Evolutionary conservation across 2,329 filamentous ascomycete genomes (phyloP).

Genomic region (Hortaea sp.): DNA sequence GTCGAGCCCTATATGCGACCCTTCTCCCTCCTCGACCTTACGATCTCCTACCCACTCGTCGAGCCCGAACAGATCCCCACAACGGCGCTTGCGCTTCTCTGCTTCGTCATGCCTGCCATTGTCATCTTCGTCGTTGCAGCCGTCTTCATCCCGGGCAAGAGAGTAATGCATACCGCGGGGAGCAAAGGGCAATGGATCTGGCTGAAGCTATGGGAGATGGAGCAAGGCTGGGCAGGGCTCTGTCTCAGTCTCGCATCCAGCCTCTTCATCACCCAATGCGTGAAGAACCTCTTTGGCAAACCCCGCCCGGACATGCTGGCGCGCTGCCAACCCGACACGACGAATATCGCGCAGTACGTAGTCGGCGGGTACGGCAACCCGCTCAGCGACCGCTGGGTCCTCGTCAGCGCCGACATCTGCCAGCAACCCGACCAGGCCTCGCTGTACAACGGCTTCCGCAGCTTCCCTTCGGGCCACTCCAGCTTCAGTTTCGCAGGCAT

Average conservation of each 20-base stretch:
- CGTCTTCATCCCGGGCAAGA: conserved; percentile 58
- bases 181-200: conserved; percentile 53
- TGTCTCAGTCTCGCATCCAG: conserved; percentile 60
- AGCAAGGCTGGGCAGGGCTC: conserved; percentile 73
- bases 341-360: conserved; percentile 47
- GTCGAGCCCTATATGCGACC: conserved; percentile 57
- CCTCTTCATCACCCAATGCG: conserved; percentile 72
- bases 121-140: conserved; percentile 61
- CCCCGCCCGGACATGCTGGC: conserved; percentile 79
- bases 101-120: conserved; percentile 53
- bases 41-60: conserved; percentile 68
- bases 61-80: conserved; percentile 60
- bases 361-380: conserved; percentile 48
- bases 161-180: conserved; percentile 31
- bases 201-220: conserved; percentile 83
- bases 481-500: conserved; percentile 77
- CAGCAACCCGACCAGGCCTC: conserved; percentile 58
- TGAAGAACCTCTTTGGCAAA: conserved; percentile 65
- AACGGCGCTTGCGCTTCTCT: conserved; percentile 53
- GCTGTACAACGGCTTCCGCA: conserved; percentile 74
- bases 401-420: conserved; percentile 59
- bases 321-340: conserved; percentile 64
- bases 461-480: conserved; percentile 71
- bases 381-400: conserved; percentile 47
- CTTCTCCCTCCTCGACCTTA: conserved; percentile 62